phyloP scores from a whole-genome alignment of 768 basidiomycete species.

The Russula olivacea region DNA sequence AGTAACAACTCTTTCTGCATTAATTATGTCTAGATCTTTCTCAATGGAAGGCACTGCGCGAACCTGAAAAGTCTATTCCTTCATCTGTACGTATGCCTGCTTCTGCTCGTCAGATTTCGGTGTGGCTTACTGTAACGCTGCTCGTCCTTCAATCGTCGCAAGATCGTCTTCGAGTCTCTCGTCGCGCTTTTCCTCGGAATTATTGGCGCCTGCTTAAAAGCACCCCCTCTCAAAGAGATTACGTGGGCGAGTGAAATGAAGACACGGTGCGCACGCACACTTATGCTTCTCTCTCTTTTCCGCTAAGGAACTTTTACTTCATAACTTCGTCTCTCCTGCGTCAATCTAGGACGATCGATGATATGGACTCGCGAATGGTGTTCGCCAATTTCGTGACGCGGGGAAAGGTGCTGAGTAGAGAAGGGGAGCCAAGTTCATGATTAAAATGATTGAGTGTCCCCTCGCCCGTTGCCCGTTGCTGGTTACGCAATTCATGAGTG shows the following conservation, averaged over 20 bases:
- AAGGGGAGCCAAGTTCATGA: not conserved
- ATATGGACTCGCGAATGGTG: constrained; percentile 25
- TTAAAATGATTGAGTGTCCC: too few species aligned
- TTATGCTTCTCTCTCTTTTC: not conserved
- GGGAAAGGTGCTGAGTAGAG: constrained; percentile 17
- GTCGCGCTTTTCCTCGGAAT: constrained; percentile 60
- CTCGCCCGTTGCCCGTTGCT: not conserved
- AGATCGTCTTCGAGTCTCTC: constrained; percentile 68
- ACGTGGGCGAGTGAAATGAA: constrained; percentile 90
- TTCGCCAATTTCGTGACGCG: constrained; percentile 25
- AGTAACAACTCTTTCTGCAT: constrained; percentile 7
- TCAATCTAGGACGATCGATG: constrained; percentile 22
- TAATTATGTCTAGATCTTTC: constrained; percentile 59
- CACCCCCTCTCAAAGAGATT: constrained; percentile 68
- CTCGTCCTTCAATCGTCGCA: not conserved
- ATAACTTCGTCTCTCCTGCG: not conserved
- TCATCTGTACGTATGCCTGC: constrained; percentile 45
- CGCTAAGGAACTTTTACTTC: not conserved
- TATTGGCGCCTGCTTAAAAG: constrained; percentile 64
- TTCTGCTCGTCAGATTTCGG: not conserved
- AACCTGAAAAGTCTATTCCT: constrained; percentile 63
- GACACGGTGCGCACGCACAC: constrained; percentile 48
- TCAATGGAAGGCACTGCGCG: constrained; percentile 66
- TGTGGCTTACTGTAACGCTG: not conserved
- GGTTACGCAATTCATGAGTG: not conserved